Percentiles rank a stretch among this genome's conserved stretches.
Conservation (phyloP, 768 basidiomycete genomes). For the Clathrus columnatus region DNA sequence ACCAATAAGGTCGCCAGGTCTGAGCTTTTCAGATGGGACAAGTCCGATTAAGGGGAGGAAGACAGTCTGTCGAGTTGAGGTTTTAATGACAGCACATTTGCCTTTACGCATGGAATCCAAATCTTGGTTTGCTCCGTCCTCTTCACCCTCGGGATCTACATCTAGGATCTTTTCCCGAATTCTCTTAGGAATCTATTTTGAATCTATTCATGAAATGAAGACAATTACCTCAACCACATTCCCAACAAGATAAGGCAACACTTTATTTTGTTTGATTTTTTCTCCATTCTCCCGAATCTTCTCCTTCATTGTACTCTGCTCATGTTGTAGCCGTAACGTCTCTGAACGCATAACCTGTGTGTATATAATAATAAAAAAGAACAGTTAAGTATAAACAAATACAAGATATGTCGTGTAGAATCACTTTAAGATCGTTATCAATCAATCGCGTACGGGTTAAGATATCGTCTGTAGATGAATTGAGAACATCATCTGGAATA, state of each 20-base stretch:
- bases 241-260: constrained; percentile 93
- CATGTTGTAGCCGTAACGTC: constrained; percentile 83
- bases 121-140: constrained; percentile 94
- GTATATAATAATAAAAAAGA: too few species aligned
- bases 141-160: constrained; percentile 87
- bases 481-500: constrained; percentile 81
- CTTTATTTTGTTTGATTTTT: constrained; percentile 99
- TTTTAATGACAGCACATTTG: constrained; percentile 98
- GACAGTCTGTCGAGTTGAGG: constrained; percentile 95
- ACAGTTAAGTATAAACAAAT: neutral
- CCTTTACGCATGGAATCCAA: constrained; percentile 93
- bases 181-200: neutral
- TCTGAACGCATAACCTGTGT: constrained; percentile 99
- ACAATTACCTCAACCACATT: constrained; percentile 93
- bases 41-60: constrained; percentile 98
- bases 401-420: constrained; percentile 11
- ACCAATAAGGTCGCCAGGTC: constrained; percentile 90
- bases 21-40: constrained; percentile 84
- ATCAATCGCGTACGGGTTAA: constrained; percentile 83
- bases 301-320: constrained; percentile 94
- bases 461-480: constrained; percentile 77
- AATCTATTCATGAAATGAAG: neutral
- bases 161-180: constrained; percentile 38
- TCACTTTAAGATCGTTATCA: constrained; percentile 92
- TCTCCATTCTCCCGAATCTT: constrained; percentile 97